Base-by-base conservation (phyloP, 2,329 filamentous ascomycete species). In the Aurifilum marmelostoma region DNA sequence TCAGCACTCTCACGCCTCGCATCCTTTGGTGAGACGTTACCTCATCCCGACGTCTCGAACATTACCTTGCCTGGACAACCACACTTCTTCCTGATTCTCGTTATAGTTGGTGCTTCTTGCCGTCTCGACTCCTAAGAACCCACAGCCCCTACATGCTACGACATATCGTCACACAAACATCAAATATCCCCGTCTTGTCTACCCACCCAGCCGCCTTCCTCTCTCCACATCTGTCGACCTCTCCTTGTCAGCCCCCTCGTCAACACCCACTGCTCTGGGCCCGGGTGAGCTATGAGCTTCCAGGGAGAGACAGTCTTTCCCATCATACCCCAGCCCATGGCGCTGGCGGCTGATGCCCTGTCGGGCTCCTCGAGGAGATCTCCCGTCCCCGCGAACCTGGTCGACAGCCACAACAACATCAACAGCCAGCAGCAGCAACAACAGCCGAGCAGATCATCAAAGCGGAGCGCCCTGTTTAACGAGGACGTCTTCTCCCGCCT, bases 261-360 rank as follows among this genome's bases (percentile, higher is more conserved):
- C 54, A 18, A 6, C 11, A 2, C 12, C 5, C 34, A 18, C 32
- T 11, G n/a, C 32, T n/a, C 52, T 14, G 39, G n/a, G 29, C 14
- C n/a, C 29, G 41, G 21, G 29, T 24, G 63, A 63, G 47, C 37
- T 71, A 71, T 71, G 69, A 65, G 34, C 7, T 71, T 61, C 11
- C 69, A 7, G 43, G 29, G 41, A 34, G 60, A 61, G 24, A 24
- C 67, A 6, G 47, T 62, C 61, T 67, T 71, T 7, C 69, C 67
- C 16, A 41, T 71, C 60, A 71, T 69, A 1, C 67, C 69, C 54
- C 67, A 65, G 67, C 69, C 69, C n/a, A 67, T 71, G 54, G 67
- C 69, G 69, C 64, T 71, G 60, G 67, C 69, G n/a, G 63, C 65
- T 5, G 65, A 66, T 24, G 68, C 69, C 5, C 50, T 69, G 16